These are phyloP conservation scores for Aspergillus candidus DNA, from an alignment of 2,329 filamentous ascomycete species.

Conservation along the genomic window DNA sequence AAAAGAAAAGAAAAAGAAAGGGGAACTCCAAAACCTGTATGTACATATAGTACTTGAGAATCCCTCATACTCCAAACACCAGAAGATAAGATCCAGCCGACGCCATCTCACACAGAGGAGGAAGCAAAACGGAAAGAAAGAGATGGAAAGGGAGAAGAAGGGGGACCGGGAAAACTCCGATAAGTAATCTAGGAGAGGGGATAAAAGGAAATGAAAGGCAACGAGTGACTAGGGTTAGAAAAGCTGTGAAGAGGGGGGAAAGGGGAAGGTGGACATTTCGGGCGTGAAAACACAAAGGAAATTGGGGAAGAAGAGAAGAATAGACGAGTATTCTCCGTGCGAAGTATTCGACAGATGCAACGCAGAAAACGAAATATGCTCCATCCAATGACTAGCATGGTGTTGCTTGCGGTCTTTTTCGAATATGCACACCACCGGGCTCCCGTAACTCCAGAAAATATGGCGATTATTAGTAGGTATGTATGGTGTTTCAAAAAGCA, in stretches of 20 bases:
- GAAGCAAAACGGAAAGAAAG: conserved; percentile 1
- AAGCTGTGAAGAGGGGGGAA: conserved; percentile 1
- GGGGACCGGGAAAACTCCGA: no score
- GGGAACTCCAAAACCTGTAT: no score
- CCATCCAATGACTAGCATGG: conserved; percentile 16
- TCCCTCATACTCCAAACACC: no score
- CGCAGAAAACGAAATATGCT: conserved; percentile 15
- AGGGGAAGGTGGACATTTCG: conserved; percentile 21
- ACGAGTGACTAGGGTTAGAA: no score
- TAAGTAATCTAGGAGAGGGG: no score
- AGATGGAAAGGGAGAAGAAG: no score
- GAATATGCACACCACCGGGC: conserved; percentile 16
- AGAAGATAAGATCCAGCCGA: no score
- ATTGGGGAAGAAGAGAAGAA: conserved; percentile 1
- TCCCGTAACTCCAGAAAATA: conserved; percentile 19
- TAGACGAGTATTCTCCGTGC: conserved; percentile 6
- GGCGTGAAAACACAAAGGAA: conserved; percentile 27
- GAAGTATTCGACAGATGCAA: conserved; percentile 11
- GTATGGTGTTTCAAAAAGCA: conserved; percentile 3
- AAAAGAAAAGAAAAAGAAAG: conserved; percentile 1
- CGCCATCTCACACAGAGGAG: background rate
- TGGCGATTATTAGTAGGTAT: conserved; percentile 17
- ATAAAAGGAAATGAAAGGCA: no score
- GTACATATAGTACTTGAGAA: no score
- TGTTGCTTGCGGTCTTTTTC: conserved; percentile 3